These are phyloP conservation scores for Trametes coccinea DNA, from an alignment of 768 basidiomycete genomes.

Conservation along the genomic window DNA sequence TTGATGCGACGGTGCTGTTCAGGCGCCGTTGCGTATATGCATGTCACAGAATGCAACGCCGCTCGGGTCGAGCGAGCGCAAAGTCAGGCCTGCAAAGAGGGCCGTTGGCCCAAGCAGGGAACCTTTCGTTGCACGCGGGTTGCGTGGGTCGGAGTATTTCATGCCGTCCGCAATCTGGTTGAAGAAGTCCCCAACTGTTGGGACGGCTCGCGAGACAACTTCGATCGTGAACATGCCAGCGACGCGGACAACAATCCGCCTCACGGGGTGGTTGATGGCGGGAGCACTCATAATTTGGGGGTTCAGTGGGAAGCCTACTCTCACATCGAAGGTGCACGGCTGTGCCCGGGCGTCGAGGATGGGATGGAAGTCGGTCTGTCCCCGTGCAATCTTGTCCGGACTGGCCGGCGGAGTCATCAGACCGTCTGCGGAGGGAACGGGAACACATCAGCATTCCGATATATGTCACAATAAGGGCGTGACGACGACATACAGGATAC, in stretches of 20 bases:
- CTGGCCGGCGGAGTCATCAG: conserved; percentile 25
- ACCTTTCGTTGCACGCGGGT: neutral
- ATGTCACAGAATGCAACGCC: conserved; percentile 14
- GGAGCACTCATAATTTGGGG: neutral
- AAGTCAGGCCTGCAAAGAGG: conserved; percentile 2
- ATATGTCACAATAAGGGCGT: conserved; percentile 10
- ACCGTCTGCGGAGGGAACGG: conserved; percentile 16
- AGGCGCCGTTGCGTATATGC: neutral
- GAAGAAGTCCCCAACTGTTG: conserved; percentile 19
- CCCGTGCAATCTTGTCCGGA: conserved; percentile 15
- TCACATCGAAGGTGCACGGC: conserved; percentile 15
- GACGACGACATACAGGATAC: conserved; percentile 18
- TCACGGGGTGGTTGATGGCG: conserved; percentile 18
- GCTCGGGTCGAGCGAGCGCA: neutral
- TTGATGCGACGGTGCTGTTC: neutral
- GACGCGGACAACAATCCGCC: conserved; percentile 9
- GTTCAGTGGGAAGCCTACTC: neutral
- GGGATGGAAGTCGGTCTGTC: conserved; percentile 9
- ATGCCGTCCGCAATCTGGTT: conserved; percentile 7
- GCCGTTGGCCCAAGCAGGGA: neutral
- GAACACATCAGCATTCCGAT: conserved; percentile 6
- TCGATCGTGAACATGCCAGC: conserved; percentile 7
- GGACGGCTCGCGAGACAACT: conserved; percentile 1
- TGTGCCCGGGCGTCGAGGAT: conserved; percentile 4
- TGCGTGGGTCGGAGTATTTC: neutral